Percentiles rank a stretch among this genome's conserved stretches.
phyloP scores from a whole-genome alignment of 2,329 filamentous ascomycete species.

The Fusarium miscanthi region DNA sequence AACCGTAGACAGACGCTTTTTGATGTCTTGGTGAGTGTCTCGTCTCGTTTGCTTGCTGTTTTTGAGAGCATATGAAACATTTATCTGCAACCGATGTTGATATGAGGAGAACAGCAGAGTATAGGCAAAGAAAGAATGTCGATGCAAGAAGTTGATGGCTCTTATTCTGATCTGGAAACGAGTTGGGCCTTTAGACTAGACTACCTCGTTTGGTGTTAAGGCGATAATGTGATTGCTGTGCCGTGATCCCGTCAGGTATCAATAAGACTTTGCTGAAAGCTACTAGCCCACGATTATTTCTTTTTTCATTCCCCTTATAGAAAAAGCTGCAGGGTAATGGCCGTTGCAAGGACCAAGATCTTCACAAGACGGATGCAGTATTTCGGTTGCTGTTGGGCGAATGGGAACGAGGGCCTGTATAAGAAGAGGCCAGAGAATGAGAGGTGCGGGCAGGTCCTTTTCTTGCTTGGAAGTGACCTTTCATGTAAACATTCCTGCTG shows the following conservation, averaged over 20 bases:
- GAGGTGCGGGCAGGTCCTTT: not conserved
- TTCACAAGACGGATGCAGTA: slow-evolving; percentile 7
- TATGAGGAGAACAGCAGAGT: not conserved
- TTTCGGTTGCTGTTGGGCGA: slow-evolving; percentile 18
- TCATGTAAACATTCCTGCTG: not conserved
- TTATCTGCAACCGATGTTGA: not conserved
- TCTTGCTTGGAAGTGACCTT: not conserved
- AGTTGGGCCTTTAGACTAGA: slow-evolving; percentile 9
- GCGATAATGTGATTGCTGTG: slow-evolving; percentile 17
- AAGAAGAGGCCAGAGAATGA: not conserved
- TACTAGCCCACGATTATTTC: not conserved
- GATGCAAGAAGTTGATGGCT: slow-evolving; percentile 1
- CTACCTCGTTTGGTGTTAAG: not conserved
- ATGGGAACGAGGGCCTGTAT: slow-evolving; percentile 13
- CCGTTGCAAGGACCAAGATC: slow-evolving; percentile 25
- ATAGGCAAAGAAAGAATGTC: not conserved
- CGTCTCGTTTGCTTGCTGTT: slow-evolving; percentile 8
- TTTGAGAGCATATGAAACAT: not conserved
- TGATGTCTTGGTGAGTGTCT: slow-evolving; percentile 13
- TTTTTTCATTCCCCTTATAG: not conserved
- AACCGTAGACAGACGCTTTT: not conserved
- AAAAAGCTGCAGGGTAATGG: slow-evolving; percentile 8
- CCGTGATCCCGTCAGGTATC: slow-evolving; percentile 25
- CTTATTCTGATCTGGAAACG: not conserved
- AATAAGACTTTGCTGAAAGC: slow-evolving; percentile 7